Evolutionary conservation across 2,329 filamentous ascomycete species (phyloP), one percentile per base, ranked within the genome.

Genomic region (Alternaria consortialis): DNA sequence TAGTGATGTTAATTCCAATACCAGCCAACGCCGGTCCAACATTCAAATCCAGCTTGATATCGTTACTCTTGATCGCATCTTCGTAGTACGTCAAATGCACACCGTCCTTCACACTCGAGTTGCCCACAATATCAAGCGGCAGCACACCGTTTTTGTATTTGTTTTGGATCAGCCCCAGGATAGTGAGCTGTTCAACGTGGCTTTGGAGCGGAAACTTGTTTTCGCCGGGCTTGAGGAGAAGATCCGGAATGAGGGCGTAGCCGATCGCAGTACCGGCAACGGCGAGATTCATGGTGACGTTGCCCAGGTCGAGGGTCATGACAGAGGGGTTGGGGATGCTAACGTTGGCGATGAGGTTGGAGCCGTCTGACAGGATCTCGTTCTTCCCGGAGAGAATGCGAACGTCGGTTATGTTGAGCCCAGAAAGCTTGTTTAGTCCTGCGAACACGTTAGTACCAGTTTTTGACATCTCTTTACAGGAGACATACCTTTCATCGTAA

Each of bases 241-340:
- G 79, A 77, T 90, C 82, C 65, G 86, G 79, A 62, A 91, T 83
- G 63, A 82, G 84, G 7, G 86, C 78, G 40, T 78, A 84, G 53
- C 89, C 90, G 62, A 91, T 81, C 1, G 79, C 64, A 44, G 77
- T 66, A 46, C 80, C 83, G 44, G 84, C 81, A 53, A 89, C 82
- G 68, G 81, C 86, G 71, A 87, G 87, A 76, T 82, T 78, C 77
- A 90, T 89, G 29, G 85, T 85, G 36, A 87, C 81, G 69, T 91
- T 89, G 68, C 90, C 90, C 82, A 91, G 85, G 34, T 89, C 84
- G 53, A 91, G 82, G n/a, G 84, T 87, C 72, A 90, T 83, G 53
- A 86, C 78, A 1, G 88, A 90, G 7, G 82, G 84, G 75, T 91
- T 92, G 66, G 87, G 88, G 52, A 91, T 88, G 58, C 81, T 80